Evolutionary conservation across 1,139 yeast species (phyloP).

Genomic region (Pichia sorboxylosa): DNA sequence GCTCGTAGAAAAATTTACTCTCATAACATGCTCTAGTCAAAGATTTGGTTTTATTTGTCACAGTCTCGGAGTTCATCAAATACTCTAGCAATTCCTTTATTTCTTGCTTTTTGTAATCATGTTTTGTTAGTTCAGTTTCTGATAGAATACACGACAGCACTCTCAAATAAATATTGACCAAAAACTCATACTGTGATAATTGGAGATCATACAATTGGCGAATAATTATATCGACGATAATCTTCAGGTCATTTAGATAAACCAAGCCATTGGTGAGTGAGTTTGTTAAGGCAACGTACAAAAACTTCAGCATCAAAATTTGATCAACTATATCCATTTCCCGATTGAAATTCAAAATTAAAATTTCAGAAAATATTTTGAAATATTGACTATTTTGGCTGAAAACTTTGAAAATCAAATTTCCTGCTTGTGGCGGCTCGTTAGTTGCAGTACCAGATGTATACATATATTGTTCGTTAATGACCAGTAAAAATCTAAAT

Average conservation of each 20-base stretch:
- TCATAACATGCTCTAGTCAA: conserved; percentile 46
- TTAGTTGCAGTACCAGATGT: conserved; percentile 16
- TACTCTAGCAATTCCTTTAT: conserved; percentile 40
- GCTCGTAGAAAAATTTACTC: conserved; percentile 45
- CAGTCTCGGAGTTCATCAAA: conserved; percentile 25
- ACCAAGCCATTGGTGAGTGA: conserved; percentile 48
- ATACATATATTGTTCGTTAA: conserved; percentile 80
- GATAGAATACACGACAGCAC: conserved; percentile 62
- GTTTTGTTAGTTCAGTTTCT: conserved; percentile 49
- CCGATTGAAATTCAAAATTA: conserved; percentile 61
- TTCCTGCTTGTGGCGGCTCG: conserved; percentile 11
- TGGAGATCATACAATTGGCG: conserved; percentile 66
- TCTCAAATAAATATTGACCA: conserved; percentile 66
- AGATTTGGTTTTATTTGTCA: conserved; percentile 34
- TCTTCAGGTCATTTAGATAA: conserved; percentile 77
- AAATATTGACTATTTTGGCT: conserved; percentile 22
- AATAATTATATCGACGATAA: conserved; percentile 73
- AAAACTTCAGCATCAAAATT: conserved; percentile 65
- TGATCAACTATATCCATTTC: conserved; percentile 64
- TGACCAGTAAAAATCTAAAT: conserved; percentile 59
- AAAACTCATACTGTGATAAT: conserved; percentile 41
- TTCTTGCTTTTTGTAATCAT: conserved; percentile 48
- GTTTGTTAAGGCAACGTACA: conserved; percentile 65
- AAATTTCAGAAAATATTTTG: conserved; percentile 40
- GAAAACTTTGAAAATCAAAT: conserved; percentile 23